A percentile compares a stretch with the other conserved stretches of the same genome.
These are phyloP conservation scores for Lactarius indigo DNA, from an alignment of 768 basidiomycete genomes.

Conservation along the genomic window DNA sequence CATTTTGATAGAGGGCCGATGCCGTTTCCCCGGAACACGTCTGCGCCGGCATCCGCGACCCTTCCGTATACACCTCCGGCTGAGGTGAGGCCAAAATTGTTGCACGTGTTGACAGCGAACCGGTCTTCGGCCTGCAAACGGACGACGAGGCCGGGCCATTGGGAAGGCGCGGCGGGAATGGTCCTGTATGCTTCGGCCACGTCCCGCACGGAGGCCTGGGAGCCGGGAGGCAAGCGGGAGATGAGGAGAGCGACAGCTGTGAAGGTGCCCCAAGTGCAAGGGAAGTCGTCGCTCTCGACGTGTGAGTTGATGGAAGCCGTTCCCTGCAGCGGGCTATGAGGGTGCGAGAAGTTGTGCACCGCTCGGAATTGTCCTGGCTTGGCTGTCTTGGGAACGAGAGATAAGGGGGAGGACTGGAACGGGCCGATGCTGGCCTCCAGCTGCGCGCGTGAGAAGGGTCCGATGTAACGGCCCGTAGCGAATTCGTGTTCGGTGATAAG, in stretches of 20 bases:
- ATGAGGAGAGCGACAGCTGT: too few relatives aligned
- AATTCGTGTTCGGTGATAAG: slow-evolving; percentile 25
- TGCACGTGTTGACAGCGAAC: neutral
- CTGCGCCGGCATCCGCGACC: too few relatives aligned
- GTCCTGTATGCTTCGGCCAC: too few relatives aligned
- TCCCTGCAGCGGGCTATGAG: neutral
- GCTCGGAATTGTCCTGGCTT: slow-evolving; percentile 34
- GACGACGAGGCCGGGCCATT: neutral
- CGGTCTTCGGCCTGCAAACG: neutral
- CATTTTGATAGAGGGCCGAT: too few relatives aligned
- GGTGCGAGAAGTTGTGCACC: slow-evolving; percentile 41
- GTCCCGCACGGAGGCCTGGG: too few relatives aligned
- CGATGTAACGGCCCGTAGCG: slow-evolving; percentile 21
- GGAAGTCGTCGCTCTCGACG: neutral
- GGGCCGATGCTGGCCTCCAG: slow-evolving; percentile 35
- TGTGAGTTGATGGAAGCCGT: neutral
- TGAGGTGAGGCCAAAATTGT: too few relatives aligned
- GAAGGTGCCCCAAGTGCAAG: neutral
- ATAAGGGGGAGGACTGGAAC: slow-evolving; percentile 30
- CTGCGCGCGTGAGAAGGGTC: slow-evolving; percentile 30
- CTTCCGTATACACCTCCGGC: too few relatives aligned
- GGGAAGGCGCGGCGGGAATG: too few relatives aligned
- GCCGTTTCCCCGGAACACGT: too few relatives aligned
- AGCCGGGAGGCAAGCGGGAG: too few relatives aligned
- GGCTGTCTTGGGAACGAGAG: slow-evolving; percentile 35